phyloP scores from a whole-genome alignment of 2,329 filamentous ascomycete genomes.

The Calonectria hongkongensis region DNA sequence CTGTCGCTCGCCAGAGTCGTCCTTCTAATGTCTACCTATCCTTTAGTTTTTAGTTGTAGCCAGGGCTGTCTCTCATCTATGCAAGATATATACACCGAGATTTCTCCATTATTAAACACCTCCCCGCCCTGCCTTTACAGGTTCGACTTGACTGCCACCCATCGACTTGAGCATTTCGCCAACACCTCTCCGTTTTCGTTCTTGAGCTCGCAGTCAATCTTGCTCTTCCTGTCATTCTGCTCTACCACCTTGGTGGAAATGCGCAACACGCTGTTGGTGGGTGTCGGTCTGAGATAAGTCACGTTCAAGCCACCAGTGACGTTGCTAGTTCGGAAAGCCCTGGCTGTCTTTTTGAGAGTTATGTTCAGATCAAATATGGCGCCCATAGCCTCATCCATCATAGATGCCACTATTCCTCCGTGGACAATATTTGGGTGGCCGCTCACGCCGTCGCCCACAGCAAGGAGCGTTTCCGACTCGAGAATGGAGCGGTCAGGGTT shows the following conservation, averaged over 20 bases:
- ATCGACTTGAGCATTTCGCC: conserved; percentile 57
- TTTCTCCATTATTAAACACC: background rate
- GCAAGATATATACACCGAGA: background rate
- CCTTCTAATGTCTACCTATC: conserved; percentile 21
- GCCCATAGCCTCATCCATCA: conserved; percentile 63
- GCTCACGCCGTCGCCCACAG: conserved; percentile 58
- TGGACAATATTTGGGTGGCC: conserved; percentile 60
- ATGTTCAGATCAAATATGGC: conserved; percentile 61
- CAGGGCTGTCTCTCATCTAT: conserved; percentile 3
- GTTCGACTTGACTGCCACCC: conserved; percentile 58
- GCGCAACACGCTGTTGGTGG: conserved; percentile 55
- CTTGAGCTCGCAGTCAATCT: conserved; percentile 56
- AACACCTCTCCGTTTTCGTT: conserved; percentile 56
- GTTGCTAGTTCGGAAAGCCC: conserved; percentile 53
- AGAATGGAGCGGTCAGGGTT: conserved; percentile 54
- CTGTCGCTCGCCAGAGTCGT: background rate
- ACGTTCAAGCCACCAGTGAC: conserved; percentile 61
- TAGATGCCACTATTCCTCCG: conserved; percentile 60
- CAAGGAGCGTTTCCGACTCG: conserved; percentile 57
- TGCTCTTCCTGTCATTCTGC: conserved; percentile 59
- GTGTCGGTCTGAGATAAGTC: conserved; percentile 59
- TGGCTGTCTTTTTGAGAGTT: conserved; percentile 56
- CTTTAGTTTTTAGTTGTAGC: conserved; percentile 30
- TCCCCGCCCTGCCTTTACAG: conserved; percentile 48
- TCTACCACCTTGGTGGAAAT: conserved; percentile 58